These are phyloP conservation scores for Colletotrichum graminicola DNA, from an alignment of 2,329 filamentous ascomycete species.

Conservation along the genomic window DNA sequence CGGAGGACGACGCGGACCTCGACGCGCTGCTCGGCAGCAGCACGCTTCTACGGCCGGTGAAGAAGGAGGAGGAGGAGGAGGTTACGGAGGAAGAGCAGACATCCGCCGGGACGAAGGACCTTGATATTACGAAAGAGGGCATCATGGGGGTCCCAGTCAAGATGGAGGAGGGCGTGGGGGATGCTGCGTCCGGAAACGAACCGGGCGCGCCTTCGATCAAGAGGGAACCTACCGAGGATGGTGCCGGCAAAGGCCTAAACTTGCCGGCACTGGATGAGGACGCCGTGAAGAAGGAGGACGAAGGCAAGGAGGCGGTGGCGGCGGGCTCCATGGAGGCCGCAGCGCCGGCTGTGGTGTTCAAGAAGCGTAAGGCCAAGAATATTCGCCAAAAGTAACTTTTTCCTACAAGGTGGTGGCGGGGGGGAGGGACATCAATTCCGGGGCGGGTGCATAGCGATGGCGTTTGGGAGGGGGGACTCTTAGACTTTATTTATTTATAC, in stretches of 20 bases:
- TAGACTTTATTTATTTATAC: neutral
- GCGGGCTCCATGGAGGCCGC: conserved; percentile 45
- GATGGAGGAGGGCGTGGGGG: conserved; percentile 46
- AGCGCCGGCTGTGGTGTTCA: conserved; percentile 74
- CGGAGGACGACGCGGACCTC: conserved; percentile 66
- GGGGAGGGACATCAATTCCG: neutral
- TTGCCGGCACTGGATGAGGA: conserved; percentile 26
- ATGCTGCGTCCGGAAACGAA: conserved; percentile 46
- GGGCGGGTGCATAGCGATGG: conserved; percentile 27
- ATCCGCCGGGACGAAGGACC: conserved; percentile 41
- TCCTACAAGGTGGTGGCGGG: neutral
- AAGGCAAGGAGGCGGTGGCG: conserved; percentile 10
- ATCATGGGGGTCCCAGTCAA: conserved; percentile 39
- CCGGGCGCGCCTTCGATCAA: conserved; percentile 51
- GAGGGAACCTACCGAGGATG: conserved; percentile 51
- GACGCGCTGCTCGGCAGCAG: conserved; percentile 68
- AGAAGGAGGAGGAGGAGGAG: conserved; percentile 50
- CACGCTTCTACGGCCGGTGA: conserved; percentile 48
- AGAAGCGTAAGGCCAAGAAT: conserved; percentile 80
- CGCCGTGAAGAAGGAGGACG: conserved; percentile 55
- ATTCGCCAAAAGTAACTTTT: conserved; percentile 67
- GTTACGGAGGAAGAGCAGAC: conserved; percentile 48
- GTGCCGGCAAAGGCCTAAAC: conserved; percentile 32
- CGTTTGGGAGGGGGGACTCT: neutral
- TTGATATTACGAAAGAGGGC: conserved; percentile 50